Conservation (phyloP, 2,329 filamentous ascomycete genomes). For the Xylaria sp. region DNA sequence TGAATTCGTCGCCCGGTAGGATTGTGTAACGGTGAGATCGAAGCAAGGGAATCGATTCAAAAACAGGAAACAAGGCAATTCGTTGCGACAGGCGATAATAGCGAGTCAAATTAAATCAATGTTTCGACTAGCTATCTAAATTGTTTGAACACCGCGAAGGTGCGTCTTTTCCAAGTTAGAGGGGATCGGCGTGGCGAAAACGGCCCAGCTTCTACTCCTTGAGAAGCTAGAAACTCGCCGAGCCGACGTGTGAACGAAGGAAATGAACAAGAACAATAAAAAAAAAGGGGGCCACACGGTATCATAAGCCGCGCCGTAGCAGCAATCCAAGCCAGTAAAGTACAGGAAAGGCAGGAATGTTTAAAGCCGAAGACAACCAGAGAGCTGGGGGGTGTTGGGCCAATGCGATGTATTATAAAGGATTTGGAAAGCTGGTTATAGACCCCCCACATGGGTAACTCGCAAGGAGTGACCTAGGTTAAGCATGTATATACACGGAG, state of each 20-base stretch:
- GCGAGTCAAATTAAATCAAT: neutral
- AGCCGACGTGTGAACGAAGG: slow-evolving; percentile 1
- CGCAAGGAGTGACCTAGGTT: neutral
- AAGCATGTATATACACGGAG: slow-evolving; percentile 7
- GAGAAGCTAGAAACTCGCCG: slow-evolving; percentile 7
- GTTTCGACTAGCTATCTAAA: slow-evolving; percentile 8
- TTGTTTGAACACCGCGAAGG: neutral
- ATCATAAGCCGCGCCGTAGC: slow-evolving; percentile 10
- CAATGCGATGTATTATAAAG: slow-evolving; percentile 23
- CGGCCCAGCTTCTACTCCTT: neutral
- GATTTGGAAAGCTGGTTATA: slow-evolving; percentile 9
- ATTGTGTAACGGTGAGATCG: neutral
- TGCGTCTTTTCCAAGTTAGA: neutral
- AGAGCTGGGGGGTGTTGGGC: slow-evolving; percentile 12
- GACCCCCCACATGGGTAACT: slow-evolving; percentile 11
- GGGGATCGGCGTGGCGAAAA: neutral
- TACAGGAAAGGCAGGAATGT: slow-evolving; percentile 1
- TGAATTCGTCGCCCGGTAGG: neutral
- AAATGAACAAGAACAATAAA: neutral
- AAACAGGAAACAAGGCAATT: neutral
- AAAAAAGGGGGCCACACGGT: slow-evolving; percentile 3
- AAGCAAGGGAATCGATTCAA: neutral
- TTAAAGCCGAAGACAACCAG: neutral
- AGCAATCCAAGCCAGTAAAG: neutral
- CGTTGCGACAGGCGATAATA: neutral